A percentile compares a stretch with the other conserved stretches of the same genome.
Conservation (phyloP, 192 early-diverging fungal species). For the Lunasporangiospora selenospora region DNA sequence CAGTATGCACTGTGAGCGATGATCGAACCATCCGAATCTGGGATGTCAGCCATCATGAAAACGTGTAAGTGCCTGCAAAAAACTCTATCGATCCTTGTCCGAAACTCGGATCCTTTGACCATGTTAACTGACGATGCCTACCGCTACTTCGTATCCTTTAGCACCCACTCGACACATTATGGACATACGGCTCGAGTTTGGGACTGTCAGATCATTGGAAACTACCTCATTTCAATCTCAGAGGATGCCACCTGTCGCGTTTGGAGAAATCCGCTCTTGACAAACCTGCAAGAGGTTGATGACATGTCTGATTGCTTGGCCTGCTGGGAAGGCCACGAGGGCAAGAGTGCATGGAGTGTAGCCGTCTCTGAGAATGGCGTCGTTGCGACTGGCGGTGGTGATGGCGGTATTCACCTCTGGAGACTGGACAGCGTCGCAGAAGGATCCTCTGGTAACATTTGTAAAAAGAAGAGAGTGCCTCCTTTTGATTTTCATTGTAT, state of each 20-base stretch:
- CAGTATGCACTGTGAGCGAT: constrained; percentile 77
- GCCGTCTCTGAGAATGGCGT: constrained; percentile 57
- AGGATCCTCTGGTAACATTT: constrained; percentile 58
- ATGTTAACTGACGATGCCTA: too few relatives aligned
- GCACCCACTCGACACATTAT: constrained; percentile 46
- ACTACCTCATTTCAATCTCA: constrained; percentile 69
- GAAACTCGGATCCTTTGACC: too few relatives aligned
- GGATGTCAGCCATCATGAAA: constrained; percentile 49
- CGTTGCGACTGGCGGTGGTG: constrained; percentile 78
- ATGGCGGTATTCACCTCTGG: constrained; percentile 83
- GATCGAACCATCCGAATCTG: constrained; percentile 86
- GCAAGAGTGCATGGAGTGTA: constrained; percentile 84
- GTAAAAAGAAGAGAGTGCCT: too few relatives aligned
- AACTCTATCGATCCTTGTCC: not conserved
- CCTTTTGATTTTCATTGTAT: not conserved
- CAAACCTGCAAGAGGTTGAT: constrained; percentile 25
- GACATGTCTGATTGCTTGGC: constrained; percentile 60
- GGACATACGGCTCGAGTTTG: constrained; percentile 85
- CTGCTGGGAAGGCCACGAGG: constrained; percentile 81
- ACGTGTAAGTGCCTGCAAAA: constrained; percentile 14
- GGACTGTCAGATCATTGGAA: constrained; percentile 69
- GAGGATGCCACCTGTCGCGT: constrained; percentile 86
- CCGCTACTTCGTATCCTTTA: not conserved
- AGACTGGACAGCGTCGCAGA: constrained; percentile 57
- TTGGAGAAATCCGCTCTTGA: constrained; percentile 63